A percentile compares a stretch with the other conserved stretches of the same genome.
Conservation (phyloP, 2,329 filamentous ascomycete species). For the Diaporthe ampelina region DNA sequence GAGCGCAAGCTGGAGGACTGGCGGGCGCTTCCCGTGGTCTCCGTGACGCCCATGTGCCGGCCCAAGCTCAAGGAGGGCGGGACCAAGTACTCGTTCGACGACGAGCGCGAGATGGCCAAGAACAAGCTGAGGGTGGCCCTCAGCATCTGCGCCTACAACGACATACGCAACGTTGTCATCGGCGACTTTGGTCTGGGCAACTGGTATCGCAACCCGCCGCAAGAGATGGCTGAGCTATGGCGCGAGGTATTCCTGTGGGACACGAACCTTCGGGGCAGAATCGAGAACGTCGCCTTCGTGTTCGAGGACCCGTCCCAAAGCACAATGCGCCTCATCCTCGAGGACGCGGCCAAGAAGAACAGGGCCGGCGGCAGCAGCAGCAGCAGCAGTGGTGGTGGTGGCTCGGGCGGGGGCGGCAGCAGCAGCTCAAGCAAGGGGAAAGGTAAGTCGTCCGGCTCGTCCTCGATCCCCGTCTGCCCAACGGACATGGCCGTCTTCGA, state of each 20-base stretch:
- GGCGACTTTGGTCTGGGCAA: slow-evolving; percentile 77
- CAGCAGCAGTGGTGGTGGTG: slow-evolving; percentile 47
- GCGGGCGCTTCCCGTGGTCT: slow-evolving; percentile 77
- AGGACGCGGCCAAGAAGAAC: slow-evolving; percentile 69
- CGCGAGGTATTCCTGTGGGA: slow-evolving; percentile 74
- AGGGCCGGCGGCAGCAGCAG: slow-evolving; percentile 51
- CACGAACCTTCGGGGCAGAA: slow-evolving; percentile 72
- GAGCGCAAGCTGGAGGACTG: slow-evolving; percentile 65
- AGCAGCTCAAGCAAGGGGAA: slow-evolving; percentile 46
- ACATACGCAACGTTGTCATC: slow-evolving; percentile 70
- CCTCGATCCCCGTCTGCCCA: slow-evolving; percentile 43
- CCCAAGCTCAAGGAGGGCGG: slow-evolving; percentile 79
- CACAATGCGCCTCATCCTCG: slow-evolving; percentile 65
- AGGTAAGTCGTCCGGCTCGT: slow-evolving; percentile 38
- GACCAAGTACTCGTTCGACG: slow-evolving; percentile 78
- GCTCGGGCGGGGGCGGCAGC: slow-evolving; percentile 37
- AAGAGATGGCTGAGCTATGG: slow-evolving; percentile 76
- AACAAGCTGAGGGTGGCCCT: slow-evolving; percentile 81
- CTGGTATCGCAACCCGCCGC: slow-evolving; percentile 73
- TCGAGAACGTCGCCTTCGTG: slow-evolving; percentile 73
- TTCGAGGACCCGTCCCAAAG: slow-evolving; percentile 71
- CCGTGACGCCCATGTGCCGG: slow-evolving; percentile 78
- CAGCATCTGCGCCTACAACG: slow-evolving; percentile 75
- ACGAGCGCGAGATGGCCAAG: slow-evolving; percentile 79
- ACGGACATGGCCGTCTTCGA: slow-evolving; percentile 68